phyloP scores from a whole-genome alignment of 352 stramenopile genomes.

The Phytophthora colocasiae region DNA sequence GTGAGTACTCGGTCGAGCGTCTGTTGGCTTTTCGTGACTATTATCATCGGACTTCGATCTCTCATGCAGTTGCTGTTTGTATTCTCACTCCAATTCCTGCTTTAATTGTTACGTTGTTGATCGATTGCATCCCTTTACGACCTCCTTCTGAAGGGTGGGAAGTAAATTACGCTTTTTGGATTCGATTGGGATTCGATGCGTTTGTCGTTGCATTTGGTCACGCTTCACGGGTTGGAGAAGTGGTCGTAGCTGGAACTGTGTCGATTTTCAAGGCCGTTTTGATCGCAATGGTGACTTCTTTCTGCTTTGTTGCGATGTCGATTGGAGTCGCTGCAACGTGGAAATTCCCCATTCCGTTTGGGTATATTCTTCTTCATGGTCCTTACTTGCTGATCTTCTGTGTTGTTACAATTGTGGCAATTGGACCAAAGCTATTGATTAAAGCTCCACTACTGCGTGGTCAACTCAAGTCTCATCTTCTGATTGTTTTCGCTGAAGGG shows the following conservation, averaged over 20 bases:
- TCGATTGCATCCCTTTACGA: conserved; percentile 12
- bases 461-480: conserved; percentile 14
- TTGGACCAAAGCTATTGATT: neutral
- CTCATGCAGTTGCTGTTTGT: conserved; percentile 9
- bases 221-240: conserved; percentile 16
- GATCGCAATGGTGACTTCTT: conserved; percentile 13
- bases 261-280: conserved; percentile 3
- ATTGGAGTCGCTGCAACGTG: conserved; percentile 10
- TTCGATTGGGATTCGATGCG: conserved; percentile 17
- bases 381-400: conserved; percentile 19
- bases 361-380: conserved; percentile 7
- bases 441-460: conserved; percentile 8
- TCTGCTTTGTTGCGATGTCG: conserved; percentile 3
- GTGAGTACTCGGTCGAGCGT: conserved; percentile 20
- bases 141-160: conserved; percentile 10
- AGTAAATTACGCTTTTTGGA: conserved; percentile 33
- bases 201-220: conserved; percentile 14
- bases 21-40: conserved; percentile 23
- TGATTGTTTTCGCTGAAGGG: conserved; percentile 23
- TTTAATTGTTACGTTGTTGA: conserved; percentile 4
- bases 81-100: conserved; percentile 12
- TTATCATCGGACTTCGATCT: conserved; percentile 10
- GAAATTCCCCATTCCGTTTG: conserved; percentile 39
- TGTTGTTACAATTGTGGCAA: conserved; percentile 5
- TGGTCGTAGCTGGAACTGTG: conserved; percentile 18